Evolutionary conservation across 208 protist species (phyloP).

Genomic region (Crithidia fasciculata): DNA sequence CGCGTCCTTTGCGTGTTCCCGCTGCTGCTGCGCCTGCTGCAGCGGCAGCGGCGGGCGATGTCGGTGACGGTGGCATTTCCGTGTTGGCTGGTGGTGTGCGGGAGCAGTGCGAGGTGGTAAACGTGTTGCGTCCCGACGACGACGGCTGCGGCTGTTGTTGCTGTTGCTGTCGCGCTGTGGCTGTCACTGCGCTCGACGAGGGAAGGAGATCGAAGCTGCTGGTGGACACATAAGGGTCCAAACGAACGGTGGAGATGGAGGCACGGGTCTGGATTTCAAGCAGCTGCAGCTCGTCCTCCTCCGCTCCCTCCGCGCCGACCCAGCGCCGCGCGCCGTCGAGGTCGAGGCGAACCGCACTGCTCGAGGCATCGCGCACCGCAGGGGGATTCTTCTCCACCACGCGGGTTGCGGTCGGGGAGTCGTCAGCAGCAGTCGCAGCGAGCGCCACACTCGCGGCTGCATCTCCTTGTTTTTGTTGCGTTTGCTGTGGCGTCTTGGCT

Average conservation of each 20-base stretch:
- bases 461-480: not conserved
- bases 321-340: slow-evolving; percentile 42
- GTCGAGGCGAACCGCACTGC: slow-evolving; percentile 27
- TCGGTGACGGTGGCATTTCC: not conserved
- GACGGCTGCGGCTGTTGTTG: not conserved
- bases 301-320: slow-evolving; percentile 13
- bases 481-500: not conserved
- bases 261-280: slow-evolving; percentile 58
- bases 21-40: not conserved
- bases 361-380: not conserved
- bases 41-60: not conserved
- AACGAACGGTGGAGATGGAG: slow-evolving; percentile 42
- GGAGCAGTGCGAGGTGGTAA: slow-evolving; percentile 35
- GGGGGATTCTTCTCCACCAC: not conserved
- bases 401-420: not conserved
- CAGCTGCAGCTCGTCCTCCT: slow-evolving; percentile 26
- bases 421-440: not conserved
- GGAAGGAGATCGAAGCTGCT: slow-evolving; percentile 5
- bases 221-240: not conserved
- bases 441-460: not conserved
- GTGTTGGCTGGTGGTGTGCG: not conserved
- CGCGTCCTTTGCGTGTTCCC: not conserved
- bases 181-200: not conserved
- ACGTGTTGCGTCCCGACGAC: slow-evolving; percentile 28
- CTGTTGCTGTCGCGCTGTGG: not conserved